Percentiles rank a stretch among this genome's conserved stretches.
Conservation (phyloP, 257 asterid species). For the Solanum pennellii region DNA sequence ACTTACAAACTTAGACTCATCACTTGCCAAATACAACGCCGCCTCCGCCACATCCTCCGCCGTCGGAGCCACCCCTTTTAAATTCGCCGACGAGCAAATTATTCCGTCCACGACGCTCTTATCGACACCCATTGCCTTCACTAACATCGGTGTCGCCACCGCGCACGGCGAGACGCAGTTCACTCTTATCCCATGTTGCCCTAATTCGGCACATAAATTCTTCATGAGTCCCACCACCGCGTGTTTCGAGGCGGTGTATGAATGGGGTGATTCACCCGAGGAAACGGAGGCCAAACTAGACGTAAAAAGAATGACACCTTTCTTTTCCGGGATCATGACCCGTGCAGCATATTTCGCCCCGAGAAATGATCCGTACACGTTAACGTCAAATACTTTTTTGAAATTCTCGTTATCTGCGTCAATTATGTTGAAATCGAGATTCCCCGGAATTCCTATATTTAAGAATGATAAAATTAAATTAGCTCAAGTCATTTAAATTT, state of each 20-base stretch:
- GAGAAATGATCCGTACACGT: constrained; percentile 53
- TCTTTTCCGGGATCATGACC: constrained; percentile 62
- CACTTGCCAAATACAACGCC: constrained; percentile 52
- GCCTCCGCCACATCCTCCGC: constrained; percentile 81
- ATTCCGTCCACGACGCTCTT: constrained; percentile 39
- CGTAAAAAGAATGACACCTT: constrained; percentile 45
- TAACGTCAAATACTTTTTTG: constrained; percentile 53
- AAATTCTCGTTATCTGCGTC: constrained; percentile 44
- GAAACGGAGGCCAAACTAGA: constrained; percentile 46
- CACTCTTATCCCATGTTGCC: constrained; percentile 56
- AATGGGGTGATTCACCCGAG: constrained; percentile 53
- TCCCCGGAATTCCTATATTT: constrained; percentile 57
- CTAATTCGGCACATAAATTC: constrained; percentile 62
- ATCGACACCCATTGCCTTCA: constrained; percentile 30
- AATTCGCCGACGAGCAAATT: constrained; percentile 34
- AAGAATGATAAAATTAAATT: not conserved
- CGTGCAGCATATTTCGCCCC: constrained; percentile 71
- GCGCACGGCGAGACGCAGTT: constrained; percentile 69
- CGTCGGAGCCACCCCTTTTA: constrained; percentile 52
- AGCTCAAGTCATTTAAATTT: not conserved
- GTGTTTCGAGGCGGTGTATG: constrained; percentile 57
- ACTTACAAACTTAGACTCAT: constrained; percentile 53
- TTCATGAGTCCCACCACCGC: constrained; percentile 64
- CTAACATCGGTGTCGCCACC: constrained; percentile 57
- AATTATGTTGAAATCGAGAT: constrained; percentile 31